Evolutionary conservation across 2,329 filamentous ascomycete genomes (phyloP).

Genomic region (Acephala macrosclerotiorum): DNA sequence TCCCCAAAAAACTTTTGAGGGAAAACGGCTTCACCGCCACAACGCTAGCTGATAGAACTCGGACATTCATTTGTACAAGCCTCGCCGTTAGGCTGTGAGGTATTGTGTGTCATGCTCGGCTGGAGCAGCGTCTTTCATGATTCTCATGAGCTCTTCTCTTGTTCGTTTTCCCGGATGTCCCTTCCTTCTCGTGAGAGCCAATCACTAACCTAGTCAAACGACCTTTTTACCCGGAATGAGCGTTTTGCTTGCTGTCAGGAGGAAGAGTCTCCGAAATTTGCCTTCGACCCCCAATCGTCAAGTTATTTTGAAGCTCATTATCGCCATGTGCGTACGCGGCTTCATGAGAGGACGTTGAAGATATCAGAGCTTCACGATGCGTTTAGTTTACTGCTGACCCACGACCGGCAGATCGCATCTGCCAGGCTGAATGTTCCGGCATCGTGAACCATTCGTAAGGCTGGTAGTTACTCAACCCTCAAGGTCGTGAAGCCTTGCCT

Average conservation of each 20-base stretch:
- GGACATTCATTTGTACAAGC: conserved; percentile 24
- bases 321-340: conserved; percentile 6
- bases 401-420: conserved; percentile 39
- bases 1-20: conserved; percentile 15
- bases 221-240: conserved; percentile 32
- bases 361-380: conserved; percentile 3
- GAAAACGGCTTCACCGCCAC: conserved; percentile 29
- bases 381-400: conserved; percentile 32
- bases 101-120: conserved; percentile 10
- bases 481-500: conserved; percentile 34
- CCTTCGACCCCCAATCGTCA: conserved; percentile 4
- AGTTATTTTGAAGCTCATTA: conserved; percentile 4
- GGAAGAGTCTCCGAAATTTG: conserved; percentile 22
- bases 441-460: conserved; percentile 42
- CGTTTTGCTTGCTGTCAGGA: conserved; percentile 24
- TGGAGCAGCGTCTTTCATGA: conserved; percentile 8
- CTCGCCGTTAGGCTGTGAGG: conserved; percentile 12
- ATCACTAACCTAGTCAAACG: conserved; percentile 20
- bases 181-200: conserved; percentile 13
- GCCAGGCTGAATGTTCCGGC: conserved; percentile 33
- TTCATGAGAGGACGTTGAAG: conserved; percentile 20
- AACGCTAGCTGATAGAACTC: conserved; percentile 10
- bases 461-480: conserved; percentile 35
- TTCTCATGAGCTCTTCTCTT: conserved; percentile 1
- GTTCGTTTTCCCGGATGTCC: conserved; percentile 10